Evolutionary conservation across 2,329 filamentous ascomycete species (phyloP).

Genomic region (Microsporum audouinii): DNA sequence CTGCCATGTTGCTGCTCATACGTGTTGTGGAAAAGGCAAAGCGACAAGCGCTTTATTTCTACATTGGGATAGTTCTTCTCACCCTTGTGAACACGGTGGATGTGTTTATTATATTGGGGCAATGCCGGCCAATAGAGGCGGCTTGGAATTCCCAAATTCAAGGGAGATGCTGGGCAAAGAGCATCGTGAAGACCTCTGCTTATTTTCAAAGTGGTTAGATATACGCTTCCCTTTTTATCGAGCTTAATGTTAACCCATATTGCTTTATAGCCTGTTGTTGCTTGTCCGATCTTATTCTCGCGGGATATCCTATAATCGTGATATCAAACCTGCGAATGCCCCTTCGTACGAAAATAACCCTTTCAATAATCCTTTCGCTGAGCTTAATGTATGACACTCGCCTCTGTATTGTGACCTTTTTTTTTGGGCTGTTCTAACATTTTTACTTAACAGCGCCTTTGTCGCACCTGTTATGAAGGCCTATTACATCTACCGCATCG

Average conservation of each 20-base stretch:
- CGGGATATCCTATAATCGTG: constrained; percentile 10
- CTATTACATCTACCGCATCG: constrained; percentile 5
- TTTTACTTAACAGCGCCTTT: constrained; percentile 2
- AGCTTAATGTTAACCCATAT: neutral
- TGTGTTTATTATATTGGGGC: constrained; percentile 8
- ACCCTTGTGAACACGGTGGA: constrained; percentile 7
- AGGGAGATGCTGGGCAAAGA: constrained; percentile 6
- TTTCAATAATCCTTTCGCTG: constrained; percentile 5
- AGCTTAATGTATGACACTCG: constrained; percentile 3
- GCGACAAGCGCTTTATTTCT: constrained; percentile 4
- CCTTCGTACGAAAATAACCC: constrained; percentile 4
- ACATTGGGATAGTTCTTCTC: constrained; percentile 5
- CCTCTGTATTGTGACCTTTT: neutral
- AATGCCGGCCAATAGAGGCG: constrained; percentile 6
- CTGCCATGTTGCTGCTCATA: constrained; percentile 8
- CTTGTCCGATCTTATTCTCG: constrained; percentile 9
- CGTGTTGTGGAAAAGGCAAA: constrained; percentile 10
- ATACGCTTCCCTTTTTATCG: neutral
- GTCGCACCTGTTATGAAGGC: constrained; percentile 9
- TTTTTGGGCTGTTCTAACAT: neutral
- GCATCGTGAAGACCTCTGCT: constrained; percentile 5
- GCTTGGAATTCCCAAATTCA: constrained; percentile 4
- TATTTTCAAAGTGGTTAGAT: constrained; percentile 4
- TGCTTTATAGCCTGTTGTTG: constrained; percentile 6
- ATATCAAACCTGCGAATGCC: constrained; percentile 10